Evolutionary conservation across 1,284 basidiomycete genomes (phyloP).

Genomic region (Afroboletus lepidellus): DNA sequence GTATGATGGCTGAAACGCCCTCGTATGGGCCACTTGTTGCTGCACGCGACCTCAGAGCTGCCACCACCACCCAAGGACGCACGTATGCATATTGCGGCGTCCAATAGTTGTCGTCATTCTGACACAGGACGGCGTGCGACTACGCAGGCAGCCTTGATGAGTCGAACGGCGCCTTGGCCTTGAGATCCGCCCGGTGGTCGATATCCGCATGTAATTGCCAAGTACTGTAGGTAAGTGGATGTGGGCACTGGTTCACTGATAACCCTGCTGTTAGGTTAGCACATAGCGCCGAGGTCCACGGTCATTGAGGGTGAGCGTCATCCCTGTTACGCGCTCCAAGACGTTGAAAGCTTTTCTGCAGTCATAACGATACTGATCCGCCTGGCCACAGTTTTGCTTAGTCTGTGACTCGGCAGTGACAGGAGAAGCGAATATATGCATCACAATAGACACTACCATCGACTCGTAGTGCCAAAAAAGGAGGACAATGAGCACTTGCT

Average conservation of each 20-base stretch:
- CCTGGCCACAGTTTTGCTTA: background rate
- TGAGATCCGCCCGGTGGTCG: constrained; percentile 20
- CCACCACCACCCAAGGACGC: constrained; percentile 13
- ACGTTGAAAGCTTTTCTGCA: background rate
- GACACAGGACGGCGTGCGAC: background rate
- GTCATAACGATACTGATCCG: background rate
- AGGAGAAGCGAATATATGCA: background rate
- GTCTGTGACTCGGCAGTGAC: background rate
- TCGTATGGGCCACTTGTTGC: background rate
- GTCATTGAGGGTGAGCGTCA: constrained; percentile 1
- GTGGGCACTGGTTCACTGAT: constrained; percentile 10
- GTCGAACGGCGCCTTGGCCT: background rate
- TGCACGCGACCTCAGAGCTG: constrained; percentile 8
- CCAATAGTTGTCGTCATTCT: constrained; percentile 8
- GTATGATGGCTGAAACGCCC: constrained; percentile 7
- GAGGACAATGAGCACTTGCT: background rate
- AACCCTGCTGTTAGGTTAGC: background rate
- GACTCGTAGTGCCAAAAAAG: background rate
- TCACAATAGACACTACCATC: background rate
- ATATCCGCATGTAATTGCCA: background rate
- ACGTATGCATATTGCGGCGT: constrained; percentile 1
- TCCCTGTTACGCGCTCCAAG: constrained; percentile 1
- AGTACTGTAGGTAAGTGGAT: constrained; percentile 1
- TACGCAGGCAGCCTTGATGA: background rate
- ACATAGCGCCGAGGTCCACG: constrained; percentile 7